Base-by-base conservation (phyloP, 2,329 filamentous ascomycete genomes). In the Cordyceps pruinosa region DNA sequence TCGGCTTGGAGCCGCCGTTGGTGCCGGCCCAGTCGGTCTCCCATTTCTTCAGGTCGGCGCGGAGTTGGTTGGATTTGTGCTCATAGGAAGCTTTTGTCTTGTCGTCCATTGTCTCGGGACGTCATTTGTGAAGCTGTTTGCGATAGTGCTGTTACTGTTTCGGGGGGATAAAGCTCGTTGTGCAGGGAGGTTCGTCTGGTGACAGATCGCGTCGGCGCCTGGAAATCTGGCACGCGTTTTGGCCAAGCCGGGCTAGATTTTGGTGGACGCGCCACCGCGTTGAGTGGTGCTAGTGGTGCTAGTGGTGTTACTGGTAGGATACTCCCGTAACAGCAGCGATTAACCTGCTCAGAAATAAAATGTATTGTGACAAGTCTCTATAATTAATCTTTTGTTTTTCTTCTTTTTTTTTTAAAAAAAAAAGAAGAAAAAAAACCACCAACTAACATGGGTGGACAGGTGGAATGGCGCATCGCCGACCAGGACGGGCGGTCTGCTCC, bases 21-120 rank as follows among this genome's bases (percentile, higher is more conserved):
- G 75, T 69, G 25, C 74, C 73, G 6, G 82, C 79, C 75, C 89
- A 93, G 7, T 80, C 74, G 61, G 76, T 83, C 68, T 94, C 89
- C 85, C 88, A 94, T 62, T 71, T 70, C 71, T 93, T 93, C 48
- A 93, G 73, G 61, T 89, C 84, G 37, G 76, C 72, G n/a, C 87
- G 81, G n/a, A 91, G 73, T 50, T 76, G 66, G 61, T 77, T 75
- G 13, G 77, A 78, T 64, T 78, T 74, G 10, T 65, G 66, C 66
- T 84, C 80, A 58, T 79, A 81, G 56, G 70, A 65, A 15, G 69
- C 65, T 66, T 68, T 77, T 19, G 73, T 70, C 13, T 63, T 64
- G 25, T 75, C 71, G 60, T 83, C 77, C 80, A 84, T 82, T 9
- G 26, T 61, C 62, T 53, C 41, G 34, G 19, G 21, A 35, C 46